Conservation (phyloP, 2,329 filamentous ascomycete species). For the Aschersonia sp. region DNA sequence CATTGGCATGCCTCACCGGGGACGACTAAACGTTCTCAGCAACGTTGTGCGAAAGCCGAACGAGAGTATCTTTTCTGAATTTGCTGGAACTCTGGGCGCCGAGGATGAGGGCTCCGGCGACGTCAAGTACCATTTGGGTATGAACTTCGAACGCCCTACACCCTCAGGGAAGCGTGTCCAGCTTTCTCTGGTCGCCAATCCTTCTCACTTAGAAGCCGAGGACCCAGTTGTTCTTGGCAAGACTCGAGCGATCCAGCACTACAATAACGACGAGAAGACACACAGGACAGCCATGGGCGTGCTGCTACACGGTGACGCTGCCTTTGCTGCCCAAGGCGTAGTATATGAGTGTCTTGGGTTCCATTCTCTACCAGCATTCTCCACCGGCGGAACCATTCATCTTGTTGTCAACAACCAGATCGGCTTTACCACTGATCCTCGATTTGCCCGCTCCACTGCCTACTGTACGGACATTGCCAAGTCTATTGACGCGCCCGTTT, state of each 20-base stretch:
- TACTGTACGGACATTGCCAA: constrained; percentile 99
- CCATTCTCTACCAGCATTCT: constrained; percentile 89
- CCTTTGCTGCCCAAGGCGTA: constrained; percentile 89
- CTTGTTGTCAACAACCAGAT: constrained; percentile 99
- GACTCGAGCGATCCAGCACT: constrained; percentile 95
- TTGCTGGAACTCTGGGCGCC: constrained; percentile 73
- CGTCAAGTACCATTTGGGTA: constrained; percentile 98
- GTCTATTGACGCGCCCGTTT: constrained; percentile 93
- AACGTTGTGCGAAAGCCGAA: constrained; percentile 99
- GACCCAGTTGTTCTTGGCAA: constrained; percentile 96
- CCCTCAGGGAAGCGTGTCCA: constrained; percentile 99
- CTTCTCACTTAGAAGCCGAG: constrained; percentile 94
- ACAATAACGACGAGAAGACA: constrained; percentile 89
- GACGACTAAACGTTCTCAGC: constrained; percentile 91
- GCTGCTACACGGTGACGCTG: constrained; percentile 90
- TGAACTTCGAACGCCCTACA: constrained; percentile 99
- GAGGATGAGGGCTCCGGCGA: constrained; percentile 95
- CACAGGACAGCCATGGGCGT: constrained; percentile 90
- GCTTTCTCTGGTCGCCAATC: constrained; percentile 94
- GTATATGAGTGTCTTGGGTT: constrained; percentile 99
- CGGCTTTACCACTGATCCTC: constrained; percentile 96
- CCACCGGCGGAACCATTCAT: constrained; percentile 93
- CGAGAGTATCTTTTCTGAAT: constrained; percentile 98
- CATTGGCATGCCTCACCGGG: constrained; percentile 98
- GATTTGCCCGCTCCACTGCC: constrained; percentile 90